phyloP scores from a whole-genome alignment of 176 grass and related monocot species.

The Microstegium vimineum region DNA sequence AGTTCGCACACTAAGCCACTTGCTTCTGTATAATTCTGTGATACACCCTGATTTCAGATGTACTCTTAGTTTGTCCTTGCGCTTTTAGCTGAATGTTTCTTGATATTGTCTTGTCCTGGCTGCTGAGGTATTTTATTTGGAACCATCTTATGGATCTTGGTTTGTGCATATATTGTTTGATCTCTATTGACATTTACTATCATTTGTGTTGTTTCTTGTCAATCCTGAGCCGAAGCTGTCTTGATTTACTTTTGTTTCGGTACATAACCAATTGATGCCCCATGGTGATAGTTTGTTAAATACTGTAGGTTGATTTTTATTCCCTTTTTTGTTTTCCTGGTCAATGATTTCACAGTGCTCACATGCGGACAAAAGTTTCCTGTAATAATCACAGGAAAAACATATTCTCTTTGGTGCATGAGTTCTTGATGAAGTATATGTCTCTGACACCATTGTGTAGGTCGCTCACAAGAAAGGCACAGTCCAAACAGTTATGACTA shows the following conservation, averaged over 20 bases:
- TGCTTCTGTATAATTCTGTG: not conserved
- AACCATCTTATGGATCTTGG: not conserved
- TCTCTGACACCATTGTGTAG: not conserved
- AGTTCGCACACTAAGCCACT: not conserved
- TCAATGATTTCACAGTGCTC: not conserved
- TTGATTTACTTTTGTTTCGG: not conserved
- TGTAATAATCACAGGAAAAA: not conserved
- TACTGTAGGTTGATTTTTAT: not conserved
- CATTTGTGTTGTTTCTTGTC: not conserved
- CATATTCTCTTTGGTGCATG: not conserved
- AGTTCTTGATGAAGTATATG: not conserved
- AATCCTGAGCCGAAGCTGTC: not conserved
- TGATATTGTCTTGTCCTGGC: not conserved
- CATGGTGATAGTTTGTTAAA: not conserved
- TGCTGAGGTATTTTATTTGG: not conserved
- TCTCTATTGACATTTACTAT: not conserved
- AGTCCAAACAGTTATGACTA: not conserved
- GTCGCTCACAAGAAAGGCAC: not conserved
- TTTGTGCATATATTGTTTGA: not conserved
- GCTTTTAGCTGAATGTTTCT: not conserved
- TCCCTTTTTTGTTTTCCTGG: not conserved
- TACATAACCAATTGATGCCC: not conserved
- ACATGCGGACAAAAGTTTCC: not conserved
- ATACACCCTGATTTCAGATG: not conserved
- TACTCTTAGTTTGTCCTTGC: not conserved